These are phyloP conservation scores for Carpinus viminea DNA, from an alignment of 306 rosid species.

Conservation along the genomic window DNA sequence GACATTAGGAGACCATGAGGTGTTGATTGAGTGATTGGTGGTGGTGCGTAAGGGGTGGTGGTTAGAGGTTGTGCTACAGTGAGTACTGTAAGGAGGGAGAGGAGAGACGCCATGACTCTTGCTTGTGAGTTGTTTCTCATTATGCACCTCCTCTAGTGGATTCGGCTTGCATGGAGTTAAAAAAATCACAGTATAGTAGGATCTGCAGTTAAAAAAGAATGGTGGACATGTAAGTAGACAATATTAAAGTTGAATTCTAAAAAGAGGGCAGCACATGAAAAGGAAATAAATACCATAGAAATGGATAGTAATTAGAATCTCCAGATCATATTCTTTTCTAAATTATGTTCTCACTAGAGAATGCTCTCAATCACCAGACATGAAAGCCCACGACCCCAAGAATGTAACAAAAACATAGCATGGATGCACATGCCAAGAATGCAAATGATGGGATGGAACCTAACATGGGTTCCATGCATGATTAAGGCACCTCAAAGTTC, in stretches of 20 bases:
- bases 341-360: neutral
- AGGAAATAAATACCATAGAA: neutral
- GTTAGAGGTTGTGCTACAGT: too few species aligned
- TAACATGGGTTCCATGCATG: too few species aligned
- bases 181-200: too few species aligned
- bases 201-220: too few species aligned
- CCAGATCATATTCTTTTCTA: neutral
- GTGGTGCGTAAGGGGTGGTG: too few species aligned
- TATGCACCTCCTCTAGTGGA: too few species aligned
- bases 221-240: neutral
- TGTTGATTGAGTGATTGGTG: too few species aligned
- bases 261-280: neutral
- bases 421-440: neutral
- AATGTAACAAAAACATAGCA: neutral
- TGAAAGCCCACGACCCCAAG: neutral
- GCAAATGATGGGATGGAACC: neutral
- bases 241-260: neutral
- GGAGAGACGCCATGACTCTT: too few species aligned
- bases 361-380: neutral
- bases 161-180: too few species aligned
- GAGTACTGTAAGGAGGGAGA: too few species aligned
- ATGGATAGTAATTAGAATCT: neutral
- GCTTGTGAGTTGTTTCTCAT: too few species aligned
- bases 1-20: too few species aligned
- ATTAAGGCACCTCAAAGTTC: neutral